Base-by-base conservation (phyloP, 2,329 filamentous ascomycete genomes). In the Atkinsonella texensis region DNA sequence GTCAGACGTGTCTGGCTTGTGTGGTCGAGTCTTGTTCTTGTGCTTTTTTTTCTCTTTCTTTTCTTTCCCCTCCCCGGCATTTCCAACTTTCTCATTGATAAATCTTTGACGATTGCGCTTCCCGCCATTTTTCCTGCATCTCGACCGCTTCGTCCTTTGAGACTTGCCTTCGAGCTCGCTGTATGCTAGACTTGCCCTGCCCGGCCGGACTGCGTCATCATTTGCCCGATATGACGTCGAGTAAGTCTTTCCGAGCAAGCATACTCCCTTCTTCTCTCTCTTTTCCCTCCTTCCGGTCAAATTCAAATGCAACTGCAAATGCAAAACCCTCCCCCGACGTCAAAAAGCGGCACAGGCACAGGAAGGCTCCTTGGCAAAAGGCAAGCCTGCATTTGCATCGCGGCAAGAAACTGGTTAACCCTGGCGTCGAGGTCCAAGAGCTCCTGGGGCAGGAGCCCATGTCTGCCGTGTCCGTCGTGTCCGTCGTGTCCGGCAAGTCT, bases 211-310 rank as follows among this genome's bases (percentile, higher is more conserved):
- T 52, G 62, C 7, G 28, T 28, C 28, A 28, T 60, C 56, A 53
- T 57, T 62, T 63, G 61, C 65, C 65, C 66, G 68, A 59, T 58
- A 73, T 73, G 70, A 66, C 70, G 63, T 71, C 70, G 60, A 68
- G 68, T 69, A 74, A 72, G 69, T 72, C 67, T 55, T 63, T 66
- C 59, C 63, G 67, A 62, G 64, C 65, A 50, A 63, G 64, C 53
- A 58, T 65, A 50, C 61, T 71, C 56, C 62, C 65, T 57, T 62
- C 65, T 58, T 65, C 65, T 53, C 54, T 65, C 55, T 67, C 68
- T 56, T 64, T 70, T 59, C 62, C 62, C 55, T 59, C 61, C 52
- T 54, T 65, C 45, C 62, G 59, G 44, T 60, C 61, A 54, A 62
- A 60, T 51, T 60, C 61, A 51, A 59, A 63, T 49, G 56, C 62